Evolutionary conservation across 805 yeast species (phyloP), one percentile per base, ranked within the genome.

Genomic region (Metschnikowia vanudenii): DNA sequence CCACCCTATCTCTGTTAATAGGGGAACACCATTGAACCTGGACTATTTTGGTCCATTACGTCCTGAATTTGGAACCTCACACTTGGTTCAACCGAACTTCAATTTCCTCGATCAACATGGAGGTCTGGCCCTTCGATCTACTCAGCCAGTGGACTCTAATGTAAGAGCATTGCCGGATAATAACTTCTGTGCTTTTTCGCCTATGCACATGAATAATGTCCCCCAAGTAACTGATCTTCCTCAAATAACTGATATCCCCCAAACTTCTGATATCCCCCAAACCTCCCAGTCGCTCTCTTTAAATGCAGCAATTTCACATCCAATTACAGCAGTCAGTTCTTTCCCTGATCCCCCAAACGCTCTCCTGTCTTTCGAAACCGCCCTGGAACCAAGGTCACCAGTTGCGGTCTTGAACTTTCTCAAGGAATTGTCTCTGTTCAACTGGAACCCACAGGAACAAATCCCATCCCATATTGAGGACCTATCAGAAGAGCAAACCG

Each of bases 371-470:
- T 35, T 39, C n/a, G 41, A 40, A 24, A 36, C 29, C 34, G n/a
- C 24, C 4, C 32, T 22, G 14, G 44, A 45, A 16, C 53, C 59
- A 9, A 19, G 47, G 10, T 49, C 67, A 2, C 64, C 65, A 0
- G 45, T 62, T 5, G 54, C 62, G 7, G 61, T 65, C 17, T 43
- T 65, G 30, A 56, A 51, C 36, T 59, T 63, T 29, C 47, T 66
- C 36, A 58, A 53, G 36, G 71, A 64, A 33, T 41, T 61, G 9
- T 52, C 57, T 4, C 57, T 50, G 8, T 41, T 43, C 40, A 45
- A 45, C 29, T 37, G 37, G 22, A 38, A 14, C 28, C 43, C 41
- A 17, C 44, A 14, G n/a, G 40, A 40, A 22, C 33, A 4, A 29
- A 16, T 6, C 12, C 42, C 17, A 2, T 35, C 30, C 26, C 42